phyloP scores from a whole-genome alignment of 148 eudicot species.

The Selenicereus undatus region DNA sequence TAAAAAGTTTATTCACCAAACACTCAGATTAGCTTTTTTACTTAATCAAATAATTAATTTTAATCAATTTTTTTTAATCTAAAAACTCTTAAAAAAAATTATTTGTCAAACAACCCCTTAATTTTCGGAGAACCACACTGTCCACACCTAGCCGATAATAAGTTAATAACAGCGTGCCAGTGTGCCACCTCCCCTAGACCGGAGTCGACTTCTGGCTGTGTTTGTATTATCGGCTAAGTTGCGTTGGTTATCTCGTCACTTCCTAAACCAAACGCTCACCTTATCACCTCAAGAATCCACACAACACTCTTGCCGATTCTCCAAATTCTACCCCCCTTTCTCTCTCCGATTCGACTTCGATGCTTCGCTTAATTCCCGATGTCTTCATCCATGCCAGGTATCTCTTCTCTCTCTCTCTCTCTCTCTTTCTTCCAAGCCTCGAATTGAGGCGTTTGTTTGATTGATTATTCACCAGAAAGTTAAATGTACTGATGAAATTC shows the following conservation, averaged over 20 bases:
- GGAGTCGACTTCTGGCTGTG: not conserved
- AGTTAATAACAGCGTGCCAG: no score
- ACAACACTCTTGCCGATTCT: conserved; percentile 18
- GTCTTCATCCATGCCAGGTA: conserved; percentile 72
- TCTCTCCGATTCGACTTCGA: conserved; percentile 37
- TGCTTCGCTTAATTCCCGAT: conserved; percentile 38
- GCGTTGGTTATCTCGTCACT: conserved; percentile 7
- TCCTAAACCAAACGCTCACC: conserved; percentile 30
- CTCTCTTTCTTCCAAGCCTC: not conserved
- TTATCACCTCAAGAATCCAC: conserved; percentile 18
- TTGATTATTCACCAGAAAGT: not conserved
- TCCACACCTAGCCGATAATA: no score
- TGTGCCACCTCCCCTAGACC: no score
- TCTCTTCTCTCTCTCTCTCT: no score
- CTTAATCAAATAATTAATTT: no score
- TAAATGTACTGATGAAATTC: not conserved
- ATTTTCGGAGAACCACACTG: no score
- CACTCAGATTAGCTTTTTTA: no score
- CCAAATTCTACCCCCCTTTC: conserved; percentile 18
- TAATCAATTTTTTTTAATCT: no score
- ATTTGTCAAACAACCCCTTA: no score
- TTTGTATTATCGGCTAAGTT: no score
- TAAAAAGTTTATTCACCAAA: no score
- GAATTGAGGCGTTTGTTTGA: not conserved
- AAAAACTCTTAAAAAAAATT: no score